phyloP scores from a whole-genome alignment of 805 yeast genomes.

The Nakazawaea sp. region DNA sequence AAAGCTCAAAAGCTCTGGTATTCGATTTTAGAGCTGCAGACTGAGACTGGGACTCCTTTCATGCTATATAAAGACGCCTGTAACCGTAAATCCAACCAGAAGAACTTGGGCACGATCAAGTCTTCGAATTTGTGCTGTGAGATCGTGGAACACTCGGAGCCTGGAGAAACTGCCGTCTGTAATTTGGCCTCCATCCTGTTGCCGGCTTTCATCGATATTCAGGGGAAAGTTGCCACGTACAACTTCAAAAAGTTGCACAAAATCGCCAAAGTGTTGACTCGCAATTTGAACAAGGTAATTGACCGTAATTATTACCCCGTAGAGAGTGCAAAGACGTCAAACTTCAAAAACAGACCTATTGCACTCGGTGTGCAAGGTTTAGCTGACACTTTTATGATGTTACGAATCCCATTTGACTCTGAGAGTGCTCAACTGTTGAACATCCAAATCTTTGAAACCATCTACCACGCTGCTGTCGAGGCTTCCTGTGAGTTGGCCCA shows the following conservation, averaged over 20 bases:
- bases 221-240: conserved; percentile 36
- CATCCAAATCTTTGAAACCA: conserved; percentile 55
- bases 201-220: conserved; percentile 47
- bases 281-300: conserved; percentile 49
- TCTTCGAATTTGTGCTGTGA: conserved; percentile 60
- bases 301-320: conserved; percentile 54
- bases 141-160: conserved; percentile 53
- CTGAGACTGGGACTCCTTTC: conserved; percentile 61
- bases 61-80: conserved; percentile 61
- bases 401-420: conserved; percentile 52
- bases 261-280: conserved; percentile 45
- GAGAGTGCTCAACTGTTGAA: conserved; percentile 49
- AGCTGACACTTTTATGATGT: conserved; percentile 50
- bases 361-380: conserved; percentile 61
- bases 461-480: conserved; percentile 54
- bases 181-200: conserved; percentile 54
- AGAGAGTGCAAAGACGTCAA: conserved; percentile 44
- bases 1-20: conserved; percentile 60
- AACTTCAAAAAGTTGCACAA: conserved; percentile 50
- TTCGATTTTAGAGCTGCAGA: conserved; percentile 53
- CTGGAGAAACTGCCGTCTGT: conserved; percentile 56
- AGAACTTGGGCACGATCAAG: conserved; percentile 53
- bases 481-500: conserved; percentile 48
- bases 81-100: conserved; percentile 51
- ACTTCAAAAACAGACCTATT: conserved; percentile 53